Conservation (phyloP, 768 basidiomycete genomes). For the Pisolithus tinctorius region DNA sequence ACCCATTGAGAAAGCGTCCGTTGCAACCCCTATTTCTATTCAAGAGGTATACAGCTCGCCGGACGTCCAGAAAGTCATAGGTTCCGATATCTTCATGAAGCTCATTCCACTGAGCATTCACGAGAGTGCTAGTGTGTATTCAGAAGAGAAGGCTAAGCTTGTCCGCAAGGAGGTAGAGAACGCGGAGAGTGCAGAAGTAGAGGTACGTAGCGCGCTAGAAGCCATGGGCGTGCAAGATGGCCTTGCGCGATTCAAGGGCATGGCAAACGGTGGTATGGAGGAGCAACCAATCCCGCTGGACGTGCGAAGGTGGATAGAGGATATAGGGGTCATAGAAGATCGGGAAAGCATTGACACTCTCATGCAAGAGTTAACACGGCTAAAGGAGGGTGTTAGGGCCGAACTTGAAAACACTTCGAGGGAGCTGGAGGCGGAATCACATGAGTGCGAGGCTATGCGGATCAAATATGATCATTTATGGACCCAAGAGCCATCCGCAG, state of each 20-base stretch:
- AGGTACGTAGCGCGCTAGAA: slow-evolving; percentile 73
- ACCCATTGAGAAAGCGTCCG: slow-evolving; percentile 69
- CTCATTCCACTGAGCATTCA: slow-evolving; percentile 92
- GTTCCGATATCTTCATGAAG: slow-evolving; percentile 80
- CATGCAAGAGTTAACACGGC: slow-evolving; percentile 49
- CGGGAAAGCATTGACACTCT: slow-evolving; percentile 60
- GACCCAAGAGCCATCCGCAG: slow-evolving; percentile 79
- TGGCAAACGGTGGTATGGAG: slow-evolving; percentile 58
- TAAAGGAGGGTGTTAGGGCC: slow-evolving; percentile 49
- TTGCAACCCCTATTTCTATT: slow-evolving; percentile 84
- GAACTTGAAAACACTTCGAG: slow-evolving; percentile 57
- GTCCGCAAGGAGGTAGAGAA: slow-evolving; percentile 86
- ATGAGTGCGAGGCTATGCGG: slow-evolving; percentile 84
- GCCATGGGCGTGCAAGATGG: slow-evolving; percentile 73
- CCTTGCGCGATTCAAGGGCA: slow-evolving; percentile 59
- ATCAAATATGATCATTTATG: slow-evolving; percentile 84
- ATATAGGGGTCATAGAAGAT: slow-evolving; percentile 64
- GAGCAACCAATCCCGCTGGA: slow-evolving; percentile 66
- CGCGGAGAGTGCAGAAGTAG: slow-evolving; percentile 76
- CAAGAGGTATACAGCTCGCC: slow-evolving; percentile 89
- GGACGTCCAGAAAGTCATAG: slow-evolving; percentile 93
- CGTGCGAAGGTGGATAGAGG: slow-evolving; percentile 66
- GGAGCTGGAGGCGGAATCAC: slow-evolving; percentile 75
- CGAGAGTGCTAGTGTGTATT: slow-evolving; percentile 93
- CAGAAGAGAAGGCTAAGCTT: slow-evolving; percentile 96